phyloP scores from a whole-genome alignment of 179 eudicot genomes.

The Beta corolliflora region DNA sequence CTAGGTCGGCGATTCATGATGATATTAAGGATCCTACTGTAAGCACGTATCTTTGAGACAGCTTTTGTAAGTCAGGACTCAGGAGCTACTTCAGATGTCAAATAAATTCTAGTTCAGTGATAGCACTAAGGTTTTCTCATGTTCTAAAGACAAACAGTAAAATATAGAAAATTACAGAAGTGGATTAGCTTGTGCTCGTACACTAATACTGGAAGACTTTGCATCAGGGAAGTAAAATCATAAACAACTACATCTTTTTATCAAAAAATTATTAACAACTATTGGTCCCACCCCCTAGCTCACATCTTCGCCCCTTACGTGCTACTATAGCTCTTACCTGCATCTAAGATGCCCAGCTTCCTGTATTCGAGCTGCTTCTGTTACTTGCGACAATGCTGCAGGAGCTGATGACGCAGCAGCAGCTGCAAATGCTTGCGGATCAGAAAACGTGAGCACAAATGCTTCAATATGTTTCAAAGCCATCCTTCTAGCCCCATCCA shows the following conservation, averaged over 20 bases:
- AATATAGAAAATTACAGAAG: neutral
- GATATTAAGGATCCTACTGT: neutral
- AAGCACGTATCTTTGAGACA: neutral
- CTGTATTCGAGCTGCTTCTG: slow-evolving; percentile 81
- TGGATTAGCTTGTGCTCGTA: neutral
- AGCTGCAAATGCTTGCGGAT: slow-evolving; percentile 70
- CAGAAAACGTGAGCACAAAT: slow-evolving; percentile 70
- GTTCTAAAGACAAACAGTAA: neutral
- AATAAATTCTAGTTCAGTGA: neutral
- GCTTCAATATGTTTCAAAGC: slow-evolving; percentile 88
- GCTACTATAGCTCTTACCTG: slow-evolving; percentile 53
- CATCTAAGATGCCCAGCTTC: slow-evolving; percentile 99
- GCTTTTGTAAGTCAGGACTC: neutral
- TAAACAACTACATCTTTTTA: neutral
- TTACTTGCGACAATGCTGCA: slow-evolving; percentile 78
- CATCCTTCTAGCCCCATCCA: slow-evolving; percentile 79
- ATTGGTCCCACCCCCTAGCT: neutral
- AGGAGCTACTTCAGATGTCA: neutral
- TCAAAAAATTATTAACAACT: neutral
- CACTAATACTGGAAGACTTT: neutral
- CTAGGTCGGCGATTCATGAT: neutral
- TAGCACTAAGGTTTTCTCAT: neutral
- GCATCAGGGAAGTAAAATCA: too few relatives aligned
- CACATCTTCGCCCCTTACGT: neutral
- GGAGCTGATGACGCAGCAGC: slow-evolving; percentile 84